These are phyloP conservation scores for Singerocomus inundabilis DNA, from an alignment of 1,284 basidiomycete species.

Conservation along the genomic window DNA sequence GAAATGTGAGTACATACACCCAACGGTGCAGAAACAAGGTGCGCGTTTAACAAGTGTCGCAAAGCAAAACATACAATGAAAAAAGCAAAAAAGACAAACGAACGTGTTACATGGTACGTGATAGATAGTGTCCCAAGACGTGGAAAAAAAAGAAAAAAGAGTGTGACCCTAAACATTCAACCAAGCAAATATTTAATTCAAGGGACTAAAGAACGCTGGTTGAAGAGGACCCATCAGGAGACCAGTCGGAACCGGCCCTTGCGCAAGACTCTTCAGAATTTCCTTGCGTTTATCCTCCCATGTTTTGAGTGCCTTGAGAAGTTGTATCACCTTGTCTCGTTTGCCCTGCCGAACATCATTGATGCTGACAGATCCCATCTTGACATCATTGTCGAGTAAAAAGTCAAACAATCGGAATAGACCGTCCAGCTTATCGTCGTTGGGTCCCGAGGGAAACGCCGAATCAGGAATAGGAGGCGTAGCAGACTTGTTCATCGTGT, in stretches of 20 bases:
- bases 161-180: too few species aligned
- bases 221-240: conserved; percentile 16
- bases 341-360: conserved; percentile 85
- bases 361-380: conserved; percentile 86
- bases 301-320: conserved; percentile 69
- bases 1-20: neutral
- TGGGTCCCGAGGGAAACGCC: conserved; percentile 65
- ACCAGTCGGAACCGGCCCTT: conserved; percentile 34
- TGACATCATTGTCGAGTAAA: conserved; percentile 83
- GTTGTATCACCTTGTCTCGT: conserved; percentile 72
- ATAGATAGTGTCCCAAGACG: too few species aligned
- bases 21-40: too few species aligned
- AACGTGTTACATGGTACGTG: too few species aligned
- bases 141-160: too few species aligned
- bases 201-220: neutral
- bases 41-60: too few species aligned
- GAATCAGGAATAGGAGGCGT: conserved; percentile 74
- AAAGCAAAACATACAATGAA: too few species aligned
- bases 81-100: too few species aligned
- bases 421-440: conserved; percentile 83
- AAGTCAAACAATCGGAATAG: conserved; percentile 88
- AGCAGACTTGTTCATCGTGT: conserved; percentile 65
- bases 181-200: too few species aligned
- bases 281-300: conserved; percentile 75
- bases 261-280: conserved; percentile 53